These are phyloP conservation scores for Cladosporium sp. DNA, from an alignment of 2,329 filamentous ascomycete species.

Conservation along the genomic window DNA sequence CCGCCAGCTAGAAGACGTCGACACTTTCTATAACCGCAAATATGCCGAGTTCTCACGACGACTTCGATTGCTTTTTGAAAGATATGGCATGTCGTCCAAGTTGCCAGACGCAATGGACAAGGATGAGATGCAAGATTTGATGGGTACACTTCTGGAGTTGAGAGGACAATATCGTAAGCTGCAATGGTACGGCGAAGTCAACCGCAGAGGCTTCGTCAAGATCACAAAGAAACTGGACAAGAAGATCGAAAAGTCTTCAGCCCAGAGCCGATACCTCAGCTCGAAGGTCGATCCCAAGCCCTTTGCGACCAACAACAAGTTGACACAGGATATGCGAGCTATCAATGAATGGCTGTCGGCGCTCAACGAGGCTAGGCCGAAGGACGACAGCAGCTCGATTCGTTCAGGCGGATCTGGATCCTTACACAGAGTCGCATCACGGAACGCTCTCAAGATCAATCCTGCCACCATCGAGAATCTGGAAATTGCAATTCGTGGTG, in stretches of 20 bases:
- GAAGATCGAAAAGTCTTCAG: slow-evolving; percentile 67
- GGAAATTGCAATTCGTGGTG: slow-evolving; percentile 66
- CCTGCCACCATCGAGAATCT: slow-evolving; percentile 64
- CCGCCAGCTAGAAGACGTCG: slow-evolving; percentile 94
- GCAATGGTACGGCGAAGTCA: slow-evolving; percentile 97
- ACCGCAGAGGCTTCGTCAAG: slow-evolving; percentile 90
- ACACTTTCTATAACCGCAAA: slow-evolving; percentile 95
- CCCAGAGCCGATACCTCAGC: slow-evolving; percentile 80
- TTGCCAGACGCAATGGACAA: slow-evolving; percentile 69
- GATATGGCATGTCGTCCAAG: slow-evolving; percentile 73
- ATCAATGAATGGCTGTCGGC: slow-evolving; percentile 92
- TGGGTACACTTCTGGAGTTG: slow-evolving; percentile 84
- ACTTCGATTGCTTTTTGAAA: slow-evolving; percentile 78
- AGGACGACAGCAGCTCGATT: slow-evolving; percentile 69
- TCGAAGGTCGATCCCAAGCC: slow-evolving; percentile 85
- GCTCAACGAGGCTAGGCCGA: slow-evolving; percentile 70
- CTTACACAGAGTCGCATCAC: slow-evolving; percentile 70
- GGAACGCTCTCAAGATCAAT: slow-evolving; percentile 69
- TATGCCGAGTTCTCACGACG: slow-evolving; percentile 79
- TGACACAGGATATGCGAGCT: slow-evolving; percentile 56
- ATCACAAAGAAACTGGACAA: slow-evolving; percentile 99
- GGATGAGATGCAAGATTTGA: slow-evolving; percentile 86
- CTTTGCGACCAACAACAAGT: slow-evolving; percentile 71
- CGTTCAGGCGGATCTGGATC: slow-evolving; percentile 59
- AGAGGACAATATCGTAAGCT: slow-evolving; percentile 83